These are phyloP conservation scores for Chytriomyces sp. DNA, from an alignment of 192 early-diverging fungal genomes.

Conservation along the genomic window DNA sequence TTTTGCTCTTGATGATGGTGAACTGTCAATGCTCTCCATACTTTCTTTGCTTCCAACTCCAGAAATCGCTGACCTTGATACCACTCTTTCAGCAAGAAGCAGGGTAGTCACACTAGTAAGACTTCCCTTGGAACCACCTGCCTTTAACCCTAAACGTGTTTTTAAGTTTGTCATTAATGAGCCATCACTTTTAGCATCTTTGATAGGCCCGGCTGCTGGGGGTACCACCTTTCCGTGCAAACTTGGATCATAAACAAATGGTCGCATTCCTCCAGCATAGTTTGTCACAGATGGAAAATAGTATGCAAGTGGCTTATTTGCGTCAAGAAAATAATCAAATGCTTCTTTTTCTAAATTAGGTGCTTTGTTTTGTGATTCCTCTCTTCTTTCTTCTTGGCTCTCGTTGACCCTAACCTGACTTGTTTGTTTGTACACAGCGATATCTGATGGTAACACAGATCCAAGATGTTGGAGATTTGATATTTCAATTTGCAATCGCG, in stretches of 20 bases:
- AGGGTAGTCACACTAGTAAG: no score
- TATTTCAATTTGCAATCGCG: constrained; percentile 31
- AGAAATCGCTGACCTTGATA: background rate
- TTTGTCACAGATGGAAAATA: background rate
- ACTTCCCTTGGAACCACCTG: background rate
- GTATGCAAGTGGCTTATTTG: background rate
- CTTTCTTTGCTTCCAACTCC: background rate
- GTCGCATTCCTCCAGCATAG: background rate
- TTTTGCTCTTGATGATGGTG: constrained; percentile 2
- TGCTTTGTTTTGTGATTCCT: background rate
- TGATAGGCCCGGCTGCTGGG: background rate
- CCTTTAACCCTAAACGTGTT: background rate
- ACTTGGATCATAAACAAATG: background rate
- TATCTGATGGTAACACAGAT: constrained; percentile 20
- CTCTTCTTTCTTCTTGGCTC: no score
- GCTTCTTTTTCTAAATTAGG: background rate
- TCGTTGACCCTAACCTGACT: no score
- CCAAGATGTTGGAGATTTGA: constrained; percentile 16
- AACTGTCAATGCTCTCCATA: background rate
- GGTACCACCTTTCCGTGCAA: background rate
- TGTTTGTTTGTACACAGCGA: constrained; percentile 26
- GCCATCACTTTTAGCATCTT: background rate
- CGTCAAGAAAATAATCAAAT: background rate
- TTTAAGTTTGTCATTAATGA: background rate
- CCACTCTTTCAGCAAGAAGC: background rate